These are phyloP conservation scores for Galeopsis tetrahit DNA, from an alignment of 257 asterid genomes.

Conservation along the genomic window DNA sequence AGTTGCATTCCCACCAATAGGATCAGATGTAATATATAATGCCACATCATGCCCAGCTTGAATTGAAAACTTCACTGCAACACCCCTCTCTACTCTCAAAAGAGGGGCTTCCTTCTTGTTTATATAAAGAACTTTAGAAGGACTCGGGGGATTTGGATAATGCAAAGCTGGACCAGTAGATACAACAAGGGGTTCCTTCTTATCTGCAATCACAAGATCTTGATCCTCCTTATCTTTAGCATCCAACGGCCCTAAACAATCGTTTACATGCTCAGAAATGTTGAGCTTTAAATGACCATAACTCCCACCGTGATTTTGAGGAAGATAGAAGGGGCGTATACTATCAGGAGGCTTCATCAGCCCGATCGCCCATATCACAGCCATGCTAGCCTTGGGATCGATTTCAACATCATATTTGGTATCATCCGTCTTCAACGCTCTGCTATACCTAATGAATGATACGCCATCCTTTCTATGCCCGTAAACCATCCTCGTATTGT, in stretches of 20 bases:
- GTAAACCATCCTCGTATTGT: conserved; percentile 67
- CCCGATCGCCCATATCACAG: conserved; percentile 94
- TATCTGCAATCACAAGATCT: conserved; percentile 91
- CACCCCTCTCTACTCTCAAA: conserved; percentile 97
- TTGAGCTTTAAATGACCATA: conserved; percentile 81
- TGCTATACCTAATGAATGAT: conserved; percentile 80
- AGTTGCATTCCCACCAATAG: conserved; percentile 97
- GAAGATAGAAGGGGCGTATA: conserved; percentile 87
- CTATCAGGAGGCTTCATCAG: conserved; percentile 89
- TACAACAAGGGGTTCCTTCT: conserved; percentile 83
- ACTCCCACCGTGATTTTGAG: conserved; percentile 89
- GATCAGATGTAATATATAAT: conserved; percentile 93
- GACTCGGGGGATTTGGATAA: conserved; percentile 97
- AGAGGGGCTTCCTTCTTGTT: conserved; percentile 97
- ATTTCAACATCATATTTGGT: conserved; percentile 58
- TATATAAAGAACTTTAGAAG: conserved; percentile 81
- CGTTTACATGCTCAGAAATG: conserved; percentile 65
- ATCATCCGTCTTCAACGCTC: conserved; percentile 66
- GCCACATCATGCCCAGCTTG: conserved; percentile 99
- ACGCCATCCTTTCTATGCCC: conserved; percentile 97
- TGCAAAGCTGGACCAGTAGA: conserved; percentile 76
- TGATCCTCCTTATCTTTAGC: conserved; percentile 95
- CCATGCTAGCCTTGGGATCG: conserved; percentile 63
- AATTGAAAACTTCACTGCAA: conserved; percentile 82
- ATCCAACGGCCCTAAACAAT: conserved; percentile 93